Percentiles rank a stretch among this genome's conserved stretches.
Evolutionary conservation across 495 filamentous ascomycete genomes (phyloP).

Genomic region (Xylaria castorea): DNA sequence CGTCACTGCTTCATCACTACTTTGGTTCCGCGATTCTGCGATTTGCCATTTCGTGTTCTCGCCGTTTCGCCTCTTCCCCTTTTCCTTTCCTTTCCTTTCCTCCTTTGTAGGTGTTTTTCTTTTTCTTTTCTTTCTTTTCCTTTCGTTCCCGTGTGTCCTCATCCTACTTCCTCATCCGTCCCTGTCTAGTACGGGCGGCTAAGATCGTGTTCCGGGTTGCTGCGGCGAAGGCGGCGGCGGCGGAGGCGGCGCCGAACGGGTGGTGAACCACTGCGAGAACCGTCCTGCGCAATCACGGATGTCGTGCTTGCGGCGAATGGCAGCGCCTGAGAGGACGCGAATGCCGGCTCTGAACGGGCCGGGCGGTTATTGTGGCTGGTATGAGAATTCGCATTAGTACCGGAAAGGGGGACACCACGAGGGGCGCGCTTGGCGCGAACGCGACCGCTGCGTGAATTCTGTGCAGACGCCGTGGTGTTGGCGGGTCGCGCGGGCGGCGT

Average conservation of each 20-base stretch:
- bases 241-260: not conserved
- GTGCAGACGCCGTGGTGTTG: too few relatives aligned
- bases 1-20: not conserved
- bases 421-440: not conserved
- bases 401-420: not conserved
- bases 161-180: not conserved
- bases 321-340: not conserved
- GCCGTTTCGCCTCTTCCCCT: not conserved
- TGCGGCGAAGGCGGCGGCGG: not conserved
- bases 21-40: not conserved
- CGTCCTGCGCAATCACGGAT: constrained; percentile 6
- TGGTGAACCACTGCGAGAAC: constrained; percentile 13
- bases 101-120: not conserved
- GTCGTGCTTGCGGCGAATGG: not conserved
- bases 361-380: not conserved
- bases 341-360: not conserved
- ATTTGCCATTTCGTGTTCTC: not conserved
- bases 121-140: not conserved
- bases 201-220: not conserved
- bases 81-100: not conserved
- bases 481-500: not conserved
- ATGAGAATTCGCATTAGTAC: not conserved
- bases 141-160: too few relatives aligned
- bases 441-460: not conserved
- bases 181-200: not conserved